phyloP scores from a whole-genome alignment of 352 stramenopile species.

The Phytopythium aichiense region DNA sequence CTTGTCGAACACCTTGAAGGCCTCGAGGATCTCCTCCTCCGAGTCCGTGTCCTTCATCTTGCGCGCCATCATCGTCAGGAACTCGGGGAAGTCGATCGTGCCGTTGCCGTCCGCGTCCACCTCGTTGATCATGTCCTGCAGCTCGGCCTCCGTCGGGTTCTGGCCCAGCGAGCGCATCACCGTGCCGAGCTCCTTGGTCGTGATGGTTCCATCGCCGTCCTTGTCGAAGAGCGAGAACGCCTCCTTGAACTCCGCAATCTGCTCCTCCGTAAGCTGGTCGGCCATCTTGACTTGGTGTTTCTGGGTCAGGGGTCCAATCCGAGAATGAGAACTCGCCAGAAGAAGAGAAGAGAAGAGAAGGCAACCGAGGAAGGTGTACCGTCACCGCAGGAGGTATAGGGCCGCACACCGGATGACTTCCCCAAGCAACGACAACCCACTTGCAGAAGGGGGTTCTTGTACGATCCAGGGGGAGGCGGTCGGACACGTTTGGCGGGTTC shows the following conservation, averaged over 20 bases:
- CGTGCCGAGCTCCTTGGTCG: constrained; percentile 98
- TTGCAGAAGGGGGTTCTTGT: background rate
- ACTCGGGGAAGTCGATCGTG: constrained; percentile 99
- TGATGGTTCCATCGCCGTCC: constrained; percentile 98
- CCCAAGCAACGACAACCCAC: constrained; percentile 1
- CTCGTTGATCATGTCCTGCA: constrained; percentile 99
- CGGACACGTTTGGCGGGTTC: background rate
- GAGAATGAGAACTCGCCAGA: constrained; percentile 29
- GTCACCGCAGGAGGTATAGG: background rate
- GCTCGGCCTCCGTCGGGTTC: constrained; percentile 97
- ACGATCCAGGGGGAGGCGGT: constrained; percentile 3
- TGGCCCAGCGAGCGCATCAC: constrained; percentile 98
- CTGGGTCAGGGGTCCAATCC: constrained; percentile 48
- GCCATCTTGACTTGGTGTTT: constrained; percentile 51
- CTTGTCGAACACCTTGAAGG: constrained; percentile 99
- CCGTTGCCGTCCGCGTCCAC: constrained; percentile 99
- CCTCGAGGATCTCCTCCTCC: constrained; percentile 98
- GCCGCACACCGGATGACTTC: background rate
- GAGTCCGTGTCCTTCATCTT: constrained; percentile 99
- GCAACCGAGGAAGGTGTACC: background rate
- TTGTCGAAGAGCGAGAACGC: constrained; percentile 99
- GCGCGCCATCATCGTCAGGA: constrained; percentile 99
- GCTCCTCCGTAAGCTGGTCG: constrained; percentile 90
- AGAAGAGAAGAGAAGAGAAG: too few relatives aligned
- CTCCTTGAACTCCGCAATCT: constrained; percentile 99